Percentiles rank a stretch among this genome's conserved stretches.
These are phyloP conservation scores for Aurinia saxatilis DNA, from an alignment of 345 rosid species.

Conservation along the genomic window DNA sequence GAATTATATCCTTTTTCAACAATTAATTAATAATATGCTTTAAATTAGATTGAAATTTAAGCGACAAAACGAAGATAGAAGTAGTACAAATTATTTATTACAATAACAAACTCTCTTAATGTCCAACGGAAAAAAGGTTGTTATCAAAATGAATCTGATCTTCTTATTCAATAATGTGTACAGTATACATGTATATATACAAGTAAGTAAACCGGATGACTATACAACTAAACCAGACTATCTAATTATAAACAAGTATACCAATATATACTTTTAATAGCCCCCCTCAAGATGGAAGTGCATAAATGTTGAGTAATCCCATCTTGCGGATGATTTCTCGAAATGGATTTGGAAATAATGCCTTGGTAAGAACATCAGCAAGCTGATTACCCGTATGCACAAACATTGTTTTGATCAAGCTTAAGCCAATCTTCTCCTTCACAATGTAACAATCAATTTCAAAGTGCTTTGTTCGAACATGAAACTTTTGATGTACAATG, in stretches of 20 bases:
- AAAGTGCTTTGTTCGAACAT: background rate
- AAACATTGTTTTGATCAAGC: background rate
- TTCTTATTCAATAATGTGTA: too few species aligned
- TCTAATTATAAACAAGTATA: too few species aligned
- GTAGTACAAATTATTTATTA: too few species aligned
- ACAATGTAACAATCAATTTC: background rate
- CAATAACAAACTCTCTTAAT: too few species aligned
- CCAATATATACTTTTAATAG: background rate
- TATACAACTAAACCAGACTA: too few species aligned
- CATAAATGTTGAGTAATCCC: background rate
- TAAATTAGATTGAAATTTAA: too few species aligned
- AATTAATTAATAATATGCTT: too few species aligned
- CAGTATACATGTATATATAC: too few species aligned
- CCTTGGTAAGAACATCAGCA: background rate
- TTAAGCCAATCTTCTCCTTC: rapidly evolving
- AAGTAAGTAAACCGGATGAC: too few species aligned
- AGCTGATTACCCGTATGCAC: rapidly evolving
- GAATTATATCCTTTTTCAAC: constrained; percentile 8
- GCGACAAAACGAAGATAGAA: too few species aligned
- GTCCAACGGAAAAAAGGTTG: too few species aligned
- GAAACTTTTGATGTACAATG: background rate
- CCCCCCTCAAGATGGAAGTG: background rate
- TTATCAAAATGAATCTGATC: too few species aligned
- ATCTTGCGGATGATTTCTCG: background rate
- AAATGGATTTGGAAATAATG: background rate